Base-by-base conservation (phyloP, 106 monocot genomes). In the Chionographis japonica region DNA sequence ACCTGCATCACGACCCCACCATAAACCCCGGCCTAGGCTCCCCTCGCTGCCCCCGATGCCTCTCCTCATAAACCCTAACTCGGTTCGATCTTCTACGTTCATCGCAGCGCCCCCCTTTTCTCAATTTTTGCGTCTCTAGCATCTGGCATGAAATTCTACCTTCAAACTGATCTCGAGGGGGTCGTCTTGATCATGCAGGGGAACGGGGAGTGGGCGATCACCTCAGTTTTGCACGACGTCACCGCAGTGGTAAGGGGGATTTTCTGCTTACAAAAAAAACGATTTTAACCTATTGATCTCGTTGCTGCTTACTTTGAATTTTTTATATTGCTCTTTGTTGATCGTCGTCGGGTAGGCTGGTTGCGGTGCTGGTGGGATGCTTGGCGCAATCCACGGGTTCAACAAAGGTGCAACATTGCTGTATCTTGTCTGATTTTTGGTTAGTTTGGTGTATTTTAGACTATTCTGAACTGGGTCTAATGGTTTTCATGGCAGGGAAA, bases 1-100 rank as follows among this genome's bases (percentile, higher is more conserved):
- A 89, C 53, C 74, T 88, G 39, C 67, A 80, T 62, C 86, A 85
- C 69, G 95, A 97, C 35, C 95, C 95, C 19, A 97, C 95, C 53
- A 92, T 97, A 15, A 97, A 86, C 42, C 92, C 89, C 3, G 95
- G 92, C 17, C 84, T 97, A 11, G 95, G 95, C 3, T 80, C 86
- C 3, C 52, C 95, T 12, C 95, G 95, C 17, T 97, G 95, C 75
- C 95, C 95, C 4, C 86, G 92, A 20, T 97, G 95, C 75, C 86
- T 92, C 70, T 92, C 95, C 84, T 83, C 79, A 54, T 92, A 27
- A 76, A 86, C 60, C 86, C 89, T 51, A 60, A 69, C 46, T 12
- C 79, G 49, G 86, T 84, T 46, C 54, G 12, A 46, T 46, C 5
- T 6, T 46, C 27, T 27, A 27, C 27, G 27, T 27, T 27, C 0